Evolutionary conservation across 345 rosid species (phyloP).

Genomic region (Aethionema arabicum): DNA sequence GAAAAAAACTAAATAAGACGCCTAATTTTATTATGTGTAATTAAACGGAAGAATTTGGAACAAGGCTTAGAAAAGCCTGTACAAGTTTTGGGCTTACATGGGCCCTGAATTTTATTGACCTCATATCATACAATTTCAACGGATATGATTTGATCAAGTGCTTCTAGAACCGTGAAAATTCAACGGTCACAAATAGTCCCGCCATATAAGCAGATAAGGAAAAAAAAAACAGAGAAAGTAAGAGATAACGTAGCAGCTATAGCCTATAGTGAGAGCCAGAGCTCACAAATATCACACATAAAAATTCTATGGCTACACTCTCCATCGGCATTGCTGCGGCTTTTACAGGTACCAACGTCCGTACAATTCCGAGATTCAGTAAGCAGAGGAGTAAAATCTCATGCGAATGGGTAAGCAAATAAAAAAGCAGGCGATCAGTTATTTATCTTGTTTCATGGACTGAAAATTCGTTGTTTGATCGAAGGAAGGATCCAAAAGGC

Average conservation of each 20-base stretch:
- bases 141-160: conserved; percentile 15
- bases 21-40: too few relatives aligned
- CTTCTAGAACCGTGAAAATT: background rate
- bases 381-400: conserved; percentile 38
- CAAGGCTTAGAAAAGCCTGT: conserved; percentile 12
- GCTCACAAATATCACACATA: background rate
- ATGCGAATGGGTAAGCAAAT: conserved; percentile 65
- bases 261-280: conserved; percentile 4
- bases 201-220: conserved; percentile 36
- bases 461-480: background rate
- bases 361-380: conserved; percentile 31
- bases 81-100: background rate
- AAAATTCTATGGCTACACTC: conserved; percentile 53
- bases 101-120: background rate
- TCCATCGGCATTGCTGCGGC: conserved; percentile 46
- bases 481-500: conserved; percentile 85
- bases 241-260: conserved; percentile 33
- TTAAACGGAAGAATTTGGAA: too few relatives aligned
- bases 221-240: background rate
- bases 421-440: too few relatives aligned
- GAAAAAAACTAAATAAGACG: too few relatives aligned
- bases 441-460: background rate
- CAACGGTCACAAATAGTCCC: conserved; percentile 34
- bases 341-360: conserved; percentile 25
- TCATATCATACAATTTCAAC: conserved; percentile 20